Evolutionary conservation across 1,284 basidiomycete species (phyloP), one percentile per base, ranked within the genome.

Genomic region (Puccinia coronata): DNA sequence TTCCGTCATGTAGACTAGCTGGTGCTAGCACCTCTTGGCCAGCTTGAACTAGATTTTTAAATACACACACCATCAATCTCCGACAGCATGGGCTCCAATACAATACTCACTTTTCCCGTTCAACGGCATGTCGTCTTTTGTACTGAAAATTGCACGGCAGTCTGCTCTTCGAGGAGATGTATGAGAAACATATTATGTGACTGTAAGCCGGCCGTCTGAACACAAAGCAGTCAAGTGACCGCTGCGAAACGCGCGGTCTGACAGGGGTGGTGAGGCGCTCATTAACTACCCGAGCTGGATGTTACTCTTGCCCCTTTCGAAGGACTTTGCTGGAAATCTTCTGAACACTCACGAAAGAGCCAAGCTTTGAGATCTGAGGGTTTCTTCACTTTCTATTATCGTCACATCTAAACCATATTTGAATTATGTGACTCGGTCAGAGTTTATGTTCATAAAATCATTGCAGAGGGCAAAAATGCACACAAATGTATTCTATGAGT

Each of bases 1-100:
- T 87, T 92, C 92, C 83, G 89, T 95, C 87, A 91, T 95, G 90
- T 96, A 93, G 87, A 31, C 34, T 73, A 55, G n/a, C n/a, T n/a
- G n/a, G 36, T 63, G 20, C 49, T 61, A 41, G 55, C 31, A 51
- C 25, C 31, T 71, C 51, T 41, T 3, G 53, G 12, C 63, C 59
- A 16, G 59, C 31, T 43, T 57, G 43, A 55, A 57, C 55, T 61
- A 61, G 51, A 8, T n/a, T n/a, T 49, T 36, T 20, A 47, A 34
- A 43, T 67, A 16, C 47, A 28, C 20, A 14, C 70, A 53, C 20
- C 63, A 39, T 34, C 28, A 36, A 69, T 53, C 70, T 34, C 72
- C 47, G 78, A 80, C 77, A 65, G 67, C 65, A 57, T 18, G 67
- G 80, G 25, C 55, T 51, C 31, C 20, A 74, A 34, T n/a, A n/a